These are phyloP conservation scores for Gaeumannomyces sp. DNA, from an alignment of 2,329 filamentous ascomycete species.

Conservation along the genomic window DNA sequence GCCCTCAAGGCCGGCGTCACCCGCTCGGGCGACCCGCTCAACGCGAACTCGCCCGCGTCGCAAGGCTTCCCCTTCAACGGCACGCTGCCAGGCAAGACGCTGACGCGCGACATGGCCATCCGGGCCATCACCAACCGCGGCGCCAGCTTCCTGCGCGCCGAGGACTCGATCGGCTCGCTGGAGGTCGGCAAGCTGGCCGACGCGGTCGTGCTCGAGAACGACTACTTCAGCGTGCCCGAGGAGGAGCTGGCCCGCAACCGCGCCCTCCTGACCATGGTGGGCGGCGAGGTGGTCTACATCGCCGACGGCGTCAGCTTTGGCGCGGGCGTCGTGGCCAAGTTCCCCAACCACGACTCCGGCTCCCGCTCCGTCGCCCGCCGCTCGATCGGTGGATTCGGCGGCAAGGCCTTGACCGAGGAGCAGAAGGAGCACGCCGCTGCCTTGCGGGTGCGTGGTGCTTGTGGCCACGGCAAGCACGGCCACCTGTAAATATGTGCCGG, in stretches of 20 bases:
- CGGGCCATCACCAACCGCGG: conserved; percentile 7
- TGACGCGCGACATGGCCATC: conserved; percentile 3
- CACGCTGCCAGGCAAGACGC: neutral
- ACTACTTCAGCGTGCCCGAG: conserved; percentile 2
- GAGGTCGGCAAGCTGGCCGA: conserved; percentile 13
- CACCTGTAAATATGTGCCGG: neutral
- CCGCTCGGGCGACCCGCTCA: conserved; percentile 4
- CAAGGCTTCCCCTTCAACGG: conserved; percentile 1
- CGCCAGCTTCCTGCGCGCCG: conserved; percentile 1
- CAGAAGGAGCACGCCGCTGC: conserved; percentile 1
- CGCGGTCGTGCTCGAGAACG: conserved; percentile 8
- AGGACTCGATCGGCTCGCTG: conserved; percentile 10
- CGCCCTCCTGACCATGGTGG: conserved; percentile 5
- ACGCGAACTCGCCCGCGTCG: neutral
- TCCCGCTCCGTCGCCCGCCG: neutral
- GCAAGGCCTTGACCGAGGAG: neutral
- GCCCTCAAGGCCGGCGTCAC: conserved; percentile 5
- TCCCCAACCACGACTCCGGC: neutral
- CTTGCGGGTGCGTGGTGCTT: neutral
- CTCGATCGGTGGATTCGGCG: conserved; percentile 1
- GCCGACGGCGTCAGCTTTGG: conserved; percentile 3
- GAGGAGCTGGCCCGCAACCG: conserved; percentile 5
- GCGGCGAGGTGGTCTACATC: conserved; percentile 4
- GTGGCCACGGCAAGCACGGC: neutral
- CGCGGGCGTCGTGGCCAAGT: conserved; percentile 1